A percentile compares a stretch with the other conserved stretches of the same genome.
These are phyloP conservation scores for Lyophyllum semitale DNA, from an alignment of 768 basidiomycete species.

Conservation along the genomic window DNA sequence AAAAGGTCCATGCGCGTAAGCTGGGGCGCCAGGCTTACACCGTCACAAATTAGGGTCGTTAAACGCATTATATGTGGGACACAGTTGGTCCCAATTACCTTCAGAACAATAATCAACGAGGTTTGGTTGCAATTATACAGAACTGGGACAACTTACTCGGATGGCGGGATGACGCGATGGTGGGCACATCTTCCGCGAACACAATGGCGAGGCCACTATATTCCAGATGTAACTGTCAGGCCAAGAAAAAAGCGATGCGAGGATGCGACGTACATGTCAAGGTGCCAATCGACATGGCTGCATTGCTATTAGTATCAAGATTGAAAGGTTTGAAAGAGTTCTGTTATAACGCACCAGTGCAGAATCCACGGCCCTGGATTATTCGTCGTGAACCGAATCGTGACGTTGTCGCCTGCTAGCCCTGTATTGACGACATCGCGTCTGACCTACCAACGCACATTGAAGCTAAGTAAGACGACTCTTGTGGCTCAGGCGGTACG, in stretches of 20 bases:
- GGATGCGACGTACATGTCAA: conserved; percentile 31
- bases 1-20: no score
- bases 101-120: background rate
- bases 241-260: background rate
- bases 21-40: no score
- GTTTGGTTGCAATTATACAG: background rate
- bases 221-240: background rate
- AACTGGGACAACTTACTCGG: conserved; percentile 3
- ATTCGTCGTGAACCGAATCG: conserved; percentile 52
- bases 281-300: conserved; percentile 58
- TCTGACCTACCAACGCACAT: conserved; percentile 11
- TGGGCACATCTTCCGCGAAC: conserved; percentile 36
- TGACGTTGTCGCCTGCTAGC: conserved; percentile 34
- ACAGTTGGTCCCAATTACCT: conserved; percentile 37
- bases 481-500: background rate
- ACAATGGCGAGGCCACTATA: conserved; percentile 41
- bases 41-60: no score
- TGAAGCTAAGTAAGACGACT: no score
- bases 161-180: background rate
- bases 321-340: background rate
- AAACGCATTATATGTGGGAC: conserved; percentile 30
- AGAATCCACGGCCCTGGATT: conserved; percentile 55
- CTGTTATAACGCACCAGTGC: conserved; percentile 40
- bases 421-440: conserved; percentile 39
- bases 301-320: background rate